Evolutionary conservation across 2,329 filamentous ascomycete species (phyloP).

Genomic region (Hirsutella rhossiliensis): DNA sequence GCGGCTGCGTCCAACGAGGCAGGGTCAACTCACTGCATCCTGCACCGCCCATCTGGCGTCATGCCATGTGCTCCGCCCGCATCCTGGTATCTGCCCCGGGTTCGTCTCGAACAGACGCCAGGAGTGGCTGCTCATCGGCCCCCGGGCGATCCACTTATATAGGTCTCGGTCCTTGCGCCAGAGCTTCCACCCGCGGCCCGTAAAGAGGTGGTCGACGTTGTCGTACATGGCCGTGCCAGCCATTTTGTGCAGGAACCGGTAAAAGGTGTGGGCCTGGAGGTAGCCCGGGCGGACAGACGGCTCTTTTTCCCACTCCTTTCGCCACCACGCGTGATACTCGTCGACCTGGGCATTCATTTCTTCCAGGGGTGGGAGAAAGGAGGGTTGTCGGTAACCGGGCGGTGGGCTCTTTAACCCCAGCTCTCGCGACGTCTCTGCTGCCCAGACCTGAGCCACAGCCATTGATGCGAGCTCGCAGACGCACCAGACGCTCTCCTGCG

Average conservation of each 20-base stretch:
- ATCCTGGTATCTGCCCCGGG: conserved; percentile 11
- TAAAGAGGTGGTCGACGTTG: conserved; percentile 12
- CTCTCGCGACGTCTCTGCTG: neutral
- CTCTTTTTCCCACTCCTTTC: conserved; percentile 10
- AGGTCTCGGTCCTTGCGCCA: conserved; percentile 13
- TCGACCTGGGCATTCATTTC: conserved; percentile 14
- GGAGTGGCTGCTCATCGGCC: conserved; percentile 13
- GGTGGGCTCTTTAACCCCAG: neutral
- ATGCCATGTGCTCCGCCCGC: conserved; percentile 10
- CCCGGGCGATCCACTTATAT: conserved; percentile 12
- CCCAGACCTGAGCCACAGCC: conserved; percentile 27
- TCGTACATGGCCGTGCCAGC: conserved; percentile 15
- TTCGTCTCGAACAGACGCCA: conserved; percentile 16
- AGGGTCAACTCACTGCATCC: conserved; percentile 8
- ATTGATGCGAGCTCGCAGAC: conserved; percentile 27
- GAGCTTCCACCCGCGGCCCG: conserved; percentile 9
- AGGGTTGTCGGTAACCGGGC: conserved; percentile 8
- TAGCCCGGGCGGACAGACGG: conserved; percentile 10
- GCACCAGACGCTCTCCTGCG: conserved; percentile 17
- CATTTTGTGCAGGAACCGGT: conserved; percentile 12
- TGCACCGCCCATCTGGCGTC: conserved; percentile 10
- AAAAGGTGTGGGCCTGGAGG: conserved; percentile 10
- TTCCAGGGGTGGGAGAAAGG: conserved; percentile 8
- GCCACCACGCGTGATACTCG: conserved; percentile 15
- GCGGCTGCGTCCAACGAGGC: too few relatives aligned